Percentiles rank a stretch among this genome's conserved stretches.
These are phyloP conservation scores for Monosporascus ibericus DNA, from an alignment of 2,329 filamentous ascomycete species.

Conservation along the genomic window DNA sequence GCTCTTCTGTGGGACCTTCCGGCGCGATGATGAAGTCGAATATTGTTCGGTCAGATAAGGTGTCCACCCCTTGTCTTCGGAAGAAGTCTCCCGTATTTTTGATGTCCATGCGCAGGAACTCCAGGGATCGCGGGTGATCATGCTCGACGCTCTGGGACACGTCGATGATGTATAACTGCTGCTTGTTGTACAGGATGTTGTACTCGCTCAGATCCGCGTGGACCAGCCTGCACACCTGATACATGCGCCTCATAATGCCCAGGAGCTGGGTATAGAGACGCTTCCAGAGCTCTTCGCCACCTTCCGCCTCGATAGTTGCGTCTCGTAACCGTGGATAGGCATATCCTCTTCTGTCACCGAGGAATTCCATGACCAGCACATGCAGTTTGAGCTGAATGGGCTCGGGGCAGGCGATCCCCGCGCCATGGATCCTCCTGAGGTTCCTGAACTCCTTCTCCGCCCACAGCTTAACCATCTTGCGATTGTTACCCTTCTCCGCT, in stretches of 20 bases:
- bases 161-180: slow-evolving; percentile 86
- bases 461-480: slow-evolving; percentile 98
- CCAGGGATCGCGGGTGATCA: slow-evolving; percentile 84
- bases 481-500: slow-evolving; percentile 90
- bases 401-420: slow-evolving; percentile 86
- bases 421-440: slow-evolving; percentile 72
- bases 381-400: slow-evolving; percentile 87
- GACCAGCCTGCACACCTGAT: slow-evolving; percentile 84
- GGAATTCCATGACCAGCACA: slow-evolving; percentile 89
- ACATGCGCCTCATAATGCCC: slow-evolving; percentile 85
- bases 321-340: slow-evolving; percentile 86
- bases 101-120: slow-evolving; percentile 96
- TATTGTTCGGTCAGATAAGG: slow-evolving; percentile 68
- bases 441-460: slow-evolving; percentile 98
- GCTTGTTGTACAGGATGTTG: slow-evolving; percentile 86
- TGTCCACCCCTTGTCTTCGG: slow-evolving; percentile 75
- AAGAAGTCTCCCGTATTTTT: slow-evolving; percentile 97
- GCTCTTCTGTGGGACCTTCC: slow-evolving; percentile 54
- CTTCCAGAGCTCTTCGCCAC: slow-evolving; percentile 67
- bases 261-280: slow-evolving; percentile 77
- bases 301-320: slow-evolving; percentile 64
- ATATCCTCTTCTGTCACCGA: slow-evolving; percentile 81
- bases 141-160: slow-evolving; percentile 97
- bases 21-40: slow-evolving; percentile 75
- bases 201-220: slow-evolving; percentile 98